Evolutionary conservation across 495 filamentous ascomycete genomes (phyloP), one percentile per base, ranked within the genome.

Genomic region (Penicillium roqueforti): DNA sequence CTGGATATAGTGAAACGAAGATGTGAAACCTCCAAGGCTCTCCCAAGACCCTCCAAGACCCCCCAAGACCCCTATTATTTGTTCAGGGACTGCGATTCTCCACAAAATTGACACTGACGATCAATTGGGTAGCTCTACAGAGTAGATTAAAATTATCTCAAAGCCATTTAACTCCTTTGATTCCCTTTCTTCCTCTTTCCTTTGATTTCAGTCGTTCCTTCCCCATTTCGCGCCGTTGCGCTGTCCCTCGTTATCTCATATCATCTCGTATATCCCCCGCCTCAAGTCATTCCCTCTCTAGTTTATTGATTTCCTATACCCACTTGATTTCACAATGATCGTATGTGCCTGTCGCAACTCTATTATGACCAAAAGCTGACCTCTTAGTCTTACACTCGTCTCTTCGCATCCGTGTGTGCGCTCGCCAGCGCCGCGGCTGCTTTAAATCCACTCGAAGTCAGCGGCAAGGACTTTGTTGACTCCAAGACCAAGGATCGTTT

Each of bases 381-480:
- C 25, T 2, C 31, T 29, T 29, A 71, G 70, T 62, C 67, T 37
- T 67, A 63, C 57, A 56, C 61, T 60, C 66, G 67, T 59, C 58
- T 75, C 32, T 53, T 75, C 50, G 68, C 75, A 44, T 70, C 72
- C 26, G 62, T 61, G 31, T 75, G 68, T 62, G 74, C 70, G 46
- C 60, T 76, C 41, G 68, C 71, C 32, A 74, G 78, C 55, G 73
- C 82, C 40, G 85, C 79, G 16, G 68, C 76, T 16, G 92, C 90
- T 19, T 84, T 96, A 34, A 82, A 80, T 49, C 76, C 87, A 13
- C 76, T 97, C 46, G 80, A 82, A 50, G 84, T 93, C 43, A 68
- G 86, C 43, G 89, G 87, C 51, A 80, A 83, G 58, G 82, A 95
- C 71, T 96, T 97, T 68, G 82, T 96, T 65, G 87, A 96, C 75